Evolutionary conservation across 768 basidiomycete species (phyloP).

Genomic region (Gymnopilus junonius): DNA sequence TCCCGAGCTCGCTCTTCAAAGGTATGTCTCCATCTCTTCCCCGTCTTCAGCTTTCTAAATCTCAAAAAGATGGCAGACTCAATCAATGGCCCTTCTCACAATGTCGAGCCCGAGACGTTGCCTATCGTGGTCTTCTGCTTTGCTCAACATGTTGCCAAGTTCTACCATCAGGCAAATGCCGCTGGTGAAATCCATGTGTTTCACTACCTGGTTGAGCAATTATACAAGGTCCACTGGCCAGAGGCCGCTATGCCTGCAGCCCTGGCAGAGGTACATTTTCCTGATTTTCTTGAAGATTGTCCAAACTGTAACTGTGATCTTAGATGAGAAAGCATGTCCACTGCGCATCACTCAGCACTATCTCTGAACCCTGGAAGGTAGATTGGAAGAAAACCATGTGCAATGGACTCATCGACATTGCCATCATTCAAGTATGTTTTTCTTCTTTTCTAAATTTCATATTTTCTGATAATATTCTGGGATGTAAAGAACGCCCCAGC

Average conservation of each 20-base stretch:
- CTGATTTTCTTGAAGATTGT: too few species aligned
- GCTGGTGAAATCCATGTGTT: not conserved
- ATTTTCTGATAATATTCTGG: not conserved
- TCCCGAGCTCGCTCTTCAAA: not conserved
- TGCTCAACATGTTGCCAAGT: not conserved
- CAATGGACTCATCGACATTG: not conserved
- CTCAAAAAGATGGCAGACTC: too few species aligned
- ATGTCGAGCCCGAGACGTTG: too few species aligned
- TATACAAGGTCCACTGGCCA: not conserved
- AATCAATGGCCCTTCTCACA: too few species aligned
- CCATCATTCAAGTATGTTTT: not conserved
- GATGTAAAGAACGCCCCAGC: not conserved
- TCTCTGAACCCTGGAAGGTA: not conserved
- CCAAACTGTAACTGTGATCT: too few species aligned
- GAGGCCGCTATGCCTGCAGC: too few species aligned
- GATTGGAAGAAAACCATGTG: not conserved
- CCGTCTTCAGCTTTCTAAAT: too few species aligned
- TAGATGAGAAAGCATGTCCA: not conserved
- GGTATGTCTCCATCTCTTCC: too few species aligned
- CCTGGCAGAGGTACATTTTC: not conserved
- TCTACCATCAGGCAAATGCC: not conserved
- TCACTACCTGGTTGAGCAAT: not conserved
- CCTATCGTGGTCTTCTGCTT: not conserved
- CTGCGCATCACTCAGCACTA: not conserved
- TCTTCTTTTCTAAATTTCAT: not conserved